These are phyloP conservation scores for Emmonsiellopsis sp. DNA, from an alignment of 2,329 filamentous ascomycete genomes.

Conservation along the genomic window DNA sequence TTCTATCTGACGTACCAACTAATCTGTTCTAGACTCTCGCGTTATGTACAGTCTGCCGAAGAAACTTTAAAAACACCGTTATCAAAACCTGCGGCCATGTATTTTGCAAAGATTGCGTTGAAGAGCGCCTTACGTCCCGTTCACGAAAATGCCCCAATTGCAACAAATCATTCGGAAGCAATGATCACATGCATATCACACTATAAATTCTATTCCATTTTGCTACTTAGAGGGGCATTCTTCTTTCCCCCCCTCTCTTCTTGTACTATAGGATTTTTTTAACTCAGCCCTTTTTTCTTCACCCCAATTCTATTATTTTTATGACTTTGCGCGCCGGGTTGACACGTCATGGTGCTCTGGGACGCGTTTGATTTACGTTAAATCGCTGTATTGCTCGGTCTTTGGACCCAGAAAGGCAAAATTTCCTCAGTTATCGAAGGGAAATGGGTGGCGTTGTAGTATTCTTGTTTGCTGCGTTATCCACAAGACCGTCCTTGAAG, in stretches of 20 bases:
- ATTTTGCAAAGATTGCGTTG: conserved; percentile 84
- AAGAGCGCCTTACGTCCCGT: conserved; percentile 78
- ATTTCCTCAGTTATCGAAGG: too few species aligned
- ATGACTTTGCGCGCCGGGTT: not conserved
- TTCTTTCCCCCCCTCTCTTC: conserved; percentile 5
- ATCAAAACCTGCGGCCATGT: conserved; percentile 92
- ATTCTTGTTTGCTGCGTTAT: too few species aligned
- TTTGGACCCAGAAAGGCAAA: too few species aligned
- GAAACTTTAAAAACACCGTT: conserved; percentile 86
- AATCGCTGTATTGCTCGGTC: too few species aligned
- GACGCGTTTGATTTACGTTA: too few species aligned
- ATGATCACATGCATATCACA: conserved; percentile 67
- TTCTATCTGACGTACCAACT: conserved; percentile 8
- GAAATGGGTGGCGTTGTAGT: too few species aligned
- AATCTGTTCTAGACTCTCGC: conserved; percentile 52
- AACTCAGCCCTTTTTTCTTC: conserved; percentile 2
- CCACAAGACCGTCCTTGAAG: too few species aligned
- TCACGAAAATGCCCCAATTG: conserved; percentile 95
- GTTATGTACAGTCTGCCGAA: conserved; percentile 85
- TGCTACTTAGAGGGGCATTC: not conserved
- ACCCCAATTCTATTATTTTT: not conserved
- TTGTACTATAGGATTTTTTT: conserved; percentile 6
- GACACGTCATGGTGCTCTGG: not conserved
- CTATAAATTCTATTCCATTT: conserved; percentile 20
- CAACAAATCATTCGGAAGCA: conserved; percentile 80